A percentile compares a stretch with the other conserved stretches of the same genome.
Evolutionary conservation across 1,139 yeast genomes (phyloP).

Genomic region (Nakaseomyces glabratus): DNA sequence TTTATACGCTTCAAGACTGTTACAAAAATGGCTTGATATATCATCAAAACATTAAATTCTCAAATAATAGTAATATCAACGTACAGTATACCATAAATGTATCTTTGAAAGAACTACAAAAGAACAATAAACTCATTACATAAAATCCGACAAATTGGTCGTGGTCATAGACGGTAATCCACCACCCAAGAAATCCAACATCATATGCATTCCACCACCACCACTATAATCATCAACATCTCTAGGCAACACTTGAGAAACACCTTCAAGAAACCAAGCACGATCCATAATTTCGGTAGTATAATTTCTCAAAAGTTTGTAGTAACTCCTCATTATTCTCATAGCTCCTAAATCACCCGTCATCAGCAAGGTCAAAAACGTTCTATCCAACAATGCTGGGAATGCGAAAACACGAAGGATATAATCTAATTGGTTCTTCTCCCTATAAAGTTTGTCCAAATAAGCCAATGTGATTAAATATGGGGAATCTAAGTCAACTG

Average conservation of each 20-base stretch:
- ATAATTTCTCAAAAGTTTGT: constrained; percentile 68
- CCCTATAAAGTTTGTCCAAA: constrained; percentile 73
- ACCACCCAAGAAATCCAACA: constrained; percentile 77
- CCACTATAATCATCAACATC: constrained; percentile 80
- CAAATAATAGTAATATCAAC: no score
- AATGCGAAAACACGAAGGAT: constrained; percentile 83
- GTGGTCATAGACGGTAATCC: constrained; percentile 53
- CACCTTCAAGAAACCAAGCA: constrained; percentile 94
- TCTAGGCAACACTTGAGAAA: constrained; percentile 72
- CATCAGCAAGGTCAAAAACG: constrained; percentile 65
- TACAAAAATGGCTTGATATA: no score
- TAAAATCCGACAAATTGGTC: constrained; percentile 32
- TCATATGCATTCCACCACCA: constrained; percentile 86
- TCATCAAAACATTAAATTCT: no score
- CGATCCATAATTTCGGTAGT: constrained; percentile 80
- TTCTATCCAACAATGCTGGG: constrained; percentile 81
- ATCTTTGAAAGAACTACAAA: constrained; percentile 1
- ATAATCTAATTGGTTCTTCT: constrained; percentile 75
- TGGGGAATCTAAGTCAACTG: constrained; percentile 75
- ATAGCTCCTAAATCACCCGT: constrained; percentile 79
- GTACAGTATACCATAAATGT: no score
- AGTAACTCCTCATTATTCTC: constrained; percentile 84
- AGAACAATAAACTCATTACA: constrained; percentile 12
- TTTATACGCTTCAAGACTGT: no score
- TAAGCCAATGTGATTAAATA: constrained; percentile 79